These are phyloP conservation scores for Herpetomonas samuelpessoai DNA, from an alignment of 208 protist species.

Conservation along the genomic window DNA sequence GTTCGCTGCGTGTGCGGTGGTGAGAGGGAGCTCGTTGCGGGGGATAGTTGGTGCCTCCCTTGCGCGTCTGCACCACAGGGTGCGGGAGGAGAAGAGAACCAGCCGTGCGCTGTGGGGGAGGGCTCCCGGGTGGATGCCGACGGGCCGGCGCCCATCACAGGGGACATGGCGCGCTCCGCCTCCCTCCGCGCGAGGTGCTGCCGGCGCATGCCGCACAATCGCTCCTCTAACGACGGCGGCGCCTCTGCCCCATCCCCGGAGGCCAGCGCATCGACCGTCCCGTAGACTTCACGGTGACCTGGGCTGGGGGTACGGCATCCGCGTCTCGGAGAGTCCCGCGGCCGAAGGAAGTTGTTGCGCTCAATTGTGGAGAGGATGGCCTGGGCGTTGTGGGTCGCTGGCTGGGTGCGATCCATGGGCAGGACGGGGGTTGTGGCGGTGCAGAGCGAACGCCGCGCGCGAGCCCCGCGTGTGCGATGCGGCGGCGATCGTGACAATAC, in stretches of 20 bases:
- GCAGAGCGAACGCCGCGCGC: neutral
- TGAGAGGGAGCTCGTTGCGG: neutral
- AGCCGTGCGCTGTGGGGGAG: neutral
- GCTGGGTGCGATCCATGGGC: constrained; percentile 9
- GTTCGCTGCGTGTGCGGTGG: neutral
- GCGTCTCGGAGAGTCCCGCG: constrained; percentile 25
- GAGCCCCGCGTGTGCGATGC: neutral
- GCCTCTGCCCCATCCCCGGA: too few species aligned
- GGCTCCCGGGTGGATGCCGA: neutral
- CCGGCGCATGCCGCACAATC: neutral
- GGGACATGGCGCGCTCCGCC: neutral
- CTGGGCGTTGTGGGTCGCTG: constrained; percentile 55
- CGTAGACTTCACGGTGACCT: too few species aligned
- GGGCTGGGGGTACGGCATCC: too few species aligned
- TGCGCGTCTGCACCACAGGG: too few species aligned
- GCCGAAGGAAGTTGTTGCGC: constrained; percentile 66
- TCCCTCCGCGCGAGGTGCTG: neutral
- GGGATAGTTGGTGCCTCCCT: too few species aligned
- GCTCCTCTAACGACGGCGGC: neutral
- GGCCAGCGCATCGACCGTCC: too few species aligned
- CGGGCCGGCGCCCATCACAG: neutral
- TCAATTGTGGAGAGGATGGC: constrained; percentile 72
- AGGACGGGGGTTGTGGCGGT: neutral
- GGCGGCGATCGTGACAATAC: too few species aligned
- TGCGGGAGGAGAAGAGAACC: too few species aligned